These are phyloP conservation scores for Datura wrightii DNA, from an alignment of 257 asterid genomes.

Conservation along the genomic window DNA sequence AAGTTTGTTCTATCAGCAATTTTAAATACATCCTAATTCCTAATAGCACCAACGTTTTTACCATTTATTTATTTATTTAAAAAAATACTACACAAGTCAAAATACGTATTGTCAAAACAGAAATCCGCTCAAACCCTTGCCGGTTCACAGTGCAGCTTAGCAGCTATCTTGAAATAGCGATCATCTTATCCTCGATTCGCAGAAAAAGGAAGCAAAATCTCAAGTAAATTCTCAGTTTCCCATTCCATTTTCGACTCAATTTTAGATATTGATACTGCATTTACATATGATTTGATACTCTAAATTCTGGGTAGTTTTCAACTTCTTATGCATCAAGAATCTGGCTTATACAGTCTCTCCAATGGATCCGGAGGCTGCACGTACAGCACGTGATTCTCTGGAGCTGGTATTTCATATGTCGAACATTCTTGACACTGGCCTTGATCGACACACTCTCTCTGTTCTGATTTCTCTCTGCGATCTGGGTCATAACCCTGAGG, in stretches of 20 bases:
- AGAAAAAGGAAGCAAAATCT: neutral
- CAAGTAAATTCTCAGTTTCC: neutral
- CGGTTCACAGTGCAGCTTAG: neutral
- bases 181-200: neutral
- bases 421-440: constrained; percentile 82
- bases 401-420: constrained; percentile 81
- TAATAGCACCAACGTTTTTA: neutral
- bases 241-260: neutral
- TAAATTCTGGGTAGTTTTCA: neutral
- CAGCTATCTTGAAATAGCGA: neutral
- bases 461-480: constrained; percentile 77
- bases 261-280: neutral
- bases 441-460: constrained; percentile 84
- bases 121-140: neutral
- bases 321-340: neutral
- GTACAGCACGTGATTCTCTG: constrained; percentile 79
- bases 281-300: neutral
- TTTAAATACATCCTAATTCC: neutral
- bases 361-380: constrained; percentile 80
- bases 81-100: neutral
- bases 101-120: neutral
- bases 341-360: neutral
- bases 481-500: constrained; percentile 76
- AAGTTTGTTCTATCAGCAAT: neutral
- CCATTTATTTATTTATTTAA: too few species aligned